Evolutionary conservation across 2,329 filamentous ascomycete genomes (phyloP).

Genomic region (Aureobasidium sp.): DNA sequence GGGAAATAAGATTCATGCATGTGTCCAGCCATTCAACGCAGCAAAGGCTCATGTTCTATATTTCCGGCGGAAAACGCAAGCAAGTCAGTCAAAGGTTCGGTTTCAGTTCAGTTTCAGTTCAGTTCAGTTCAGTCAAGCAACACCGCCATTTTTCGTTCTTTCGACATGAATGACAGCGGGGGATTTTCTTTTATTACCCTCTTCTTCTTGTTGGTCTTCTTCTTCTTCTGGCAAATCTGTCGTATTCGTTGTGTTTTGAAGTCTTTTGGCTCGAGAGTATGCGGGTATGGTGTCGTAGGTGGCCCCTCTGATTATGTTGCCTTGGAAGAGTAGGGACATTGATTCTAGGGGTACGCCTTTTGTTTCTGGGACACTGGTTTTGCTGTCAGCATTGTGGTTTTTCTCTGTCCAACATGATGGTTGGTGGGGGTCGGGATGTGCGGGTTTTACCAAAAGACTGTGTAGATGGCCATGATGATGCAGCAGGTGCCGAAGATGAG

Average conservation of each 20-base stretch:
- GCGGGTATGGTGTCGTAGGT: conserved; percentile 31
- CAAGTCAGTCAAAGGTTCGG: background rate
- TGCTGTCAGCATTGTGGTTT: too few species aligned
- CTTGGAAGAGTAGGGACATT: conserved; percentile 35
- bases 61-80: background rate
- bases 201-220: background rate
- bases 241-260: background rate
- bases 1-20: too few species aligned
- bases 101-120: too few species aligned
- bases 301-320: conserved; percentile 32
- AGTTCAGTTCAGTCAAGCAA: too few species aligned
- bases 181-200: background rate
- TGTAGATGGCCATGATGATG: conserved; percentile 34
- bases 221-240: background rate
- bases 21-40: background rate
- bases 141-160: background rate
- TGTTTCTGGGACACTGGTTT: conserved; percentile 31
- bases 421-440: too few species aligned
- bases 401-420: too few species aligned
- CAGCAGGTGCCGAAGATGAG: conserved; percentile 34
- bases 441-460: conserved; percentile 25
- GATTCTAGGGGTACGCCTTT: conserved; percentile 35
- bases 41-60: background rate
- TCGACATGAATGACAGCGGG: background rate
- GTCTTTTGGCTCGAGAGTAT: conserved; percentile 25